These are phyloP conservation scores for Farysia itapuensis DNA, from an alignment of 1,284 basidiomycete species.

Conservation along the genomic window DNA sequence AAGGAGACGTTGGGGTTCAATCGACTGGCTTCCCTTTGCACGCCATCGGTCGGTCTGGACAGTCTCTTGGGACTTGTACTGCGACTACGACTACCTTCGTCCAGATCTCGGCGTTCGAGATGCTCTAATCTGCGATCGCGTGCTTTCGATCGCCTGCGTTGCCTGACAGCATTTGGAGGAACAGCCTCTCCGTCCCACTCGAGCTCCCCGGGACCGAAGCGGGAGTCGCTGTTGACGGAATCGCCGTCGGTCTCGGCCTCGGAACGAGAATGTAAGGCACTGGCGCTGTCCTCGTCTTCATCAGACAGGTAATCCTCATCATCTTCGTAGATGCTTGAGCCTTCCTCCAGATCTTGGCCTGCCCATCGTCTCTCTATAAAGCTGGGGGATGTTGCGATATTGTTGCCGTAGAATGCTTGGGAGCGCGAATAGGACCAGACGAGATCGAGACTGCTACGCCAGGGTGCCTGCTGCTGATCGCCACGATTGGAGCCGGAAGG, in stretches of 20 bases:
- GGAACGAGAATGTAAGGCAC: slow-evolving; percentile 4
- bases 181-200: slow-evolving; percentile 44
- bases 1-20: slow-evolving; percentile 6
- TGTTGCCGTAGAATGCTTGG: slow-evolving; percentile 59
- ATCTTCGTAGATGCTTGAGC: slow-evolving; percentile 38
- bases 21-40: slow-evolving; percentile 3
- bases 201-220: slow-evolving; percentile 15
- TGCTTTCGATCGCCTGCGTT: slow-evolving; percentile 12
- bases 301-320: slow-evolving; percentile 36
- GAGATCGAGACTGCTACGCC: slow-evolving; percentile 49
- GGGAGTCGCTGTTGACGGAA: slow-evolving; percentile 17
- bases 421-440: slow-evolving; percentile 59
- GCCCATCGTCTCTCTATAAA: slow-evolving; percentile 55
- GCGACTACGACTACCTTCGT: slow-evolving; percentile 30
- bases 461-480: slow-evolving; percentile 39
- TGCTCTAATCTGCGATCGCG: slow-evolving; percentile 21
- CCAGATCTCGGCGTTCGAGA: slow-evolving; percentile 28
- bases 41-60: neutral
- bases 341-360: slow-evolving; percentile 48
- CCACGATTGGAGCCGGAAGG: slow-evolving; percentile 4
- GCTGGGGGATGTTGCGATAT: slow-evolving; percentile 55
- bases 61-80: slow-evolving; percentile 45
- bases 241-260: slow-evolving; percentile 26
- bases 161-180: slow-evolving; percentile 31
- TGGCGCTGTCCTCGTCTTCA: slow-evolving; percentile 15